A percentile compares a stretch with the other conserved stretches of the same genome.
Evolutionary conservation across 805 yeast genomes (phyloP).

Genomic region (Suhomyces sp.): DNA sequence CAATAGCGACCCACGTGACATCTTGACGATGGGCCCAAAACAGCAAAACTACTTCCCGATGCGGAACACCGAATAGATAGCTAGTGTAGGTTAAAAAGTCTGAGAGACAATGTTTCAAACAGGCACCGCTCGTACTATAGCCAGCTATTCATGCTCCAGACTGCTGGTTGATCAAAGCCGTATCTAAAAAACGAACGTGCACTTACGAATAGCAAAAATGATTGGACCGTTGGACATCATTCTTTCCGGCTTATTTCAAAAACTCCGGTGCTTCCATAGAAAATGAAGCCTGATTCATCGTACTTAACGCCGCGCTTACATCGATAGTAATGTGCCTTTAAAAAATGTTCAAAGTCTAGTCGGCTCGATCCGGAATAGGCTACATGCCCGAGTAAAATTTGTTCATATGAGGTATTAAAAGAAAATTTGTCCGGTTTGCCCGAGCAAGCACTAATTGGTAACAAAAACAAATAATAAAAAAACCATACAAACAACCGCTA

Average conservation of each 20-base stretch:
- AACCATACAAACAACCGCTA: background rate
- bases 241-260: background rate
- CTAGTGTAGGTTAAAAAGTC: background rate
- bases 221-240: background rate
- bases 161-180: background rate
- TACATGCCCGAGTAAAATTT: background rate
- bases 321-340: background rate
- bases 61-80: background rate
- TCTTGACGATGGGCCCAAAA: background rate
- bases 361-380: background rate
- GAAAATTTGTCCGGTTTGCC: slow-evolving; percentile 1
- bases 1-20: background rate
- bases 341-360: background rate
- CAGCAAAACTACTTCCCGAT: slow-evolving; percentile 3
- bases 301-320: background rate
- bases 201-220: background rate
- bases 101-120: background rate
- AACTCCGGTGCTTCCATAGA: background rate
- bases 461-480: background rate
- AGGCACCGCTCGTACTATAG: background rate
- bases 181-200: background rate
- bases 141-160: background rate
- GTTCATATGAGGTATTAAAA: slow-evolving; percentile 3
- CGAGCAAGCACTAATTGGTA: slow-evolving; percentile 1
- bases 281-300: background rate